Evolutionary conservation across 495 filamentous ascomycete genomes (phyloP).

Genomic region (Penicillium angulare): DNA sequence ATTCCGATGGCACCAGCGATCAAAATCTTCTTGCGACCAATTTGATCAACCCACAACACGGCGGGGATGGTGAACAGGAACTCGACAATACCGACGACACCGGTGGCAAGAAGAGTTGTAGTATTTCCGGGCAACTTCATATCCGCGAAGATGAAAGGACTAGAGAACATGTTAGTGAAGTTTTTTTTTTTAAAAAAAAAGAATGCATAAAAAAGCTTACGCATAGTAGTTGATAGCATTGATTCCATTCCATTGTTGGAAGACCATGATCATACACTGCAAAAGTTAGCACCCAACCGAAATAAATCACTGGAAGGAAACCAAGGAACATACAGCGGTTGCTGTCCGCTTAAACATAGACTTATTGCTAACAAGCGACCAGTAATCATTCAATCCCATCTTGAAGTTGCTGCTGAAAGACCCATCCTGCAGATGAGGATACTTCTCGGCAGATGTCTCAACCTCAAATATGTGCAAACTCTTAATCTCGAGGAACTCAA

Average conservation of each 20-base stretch:
- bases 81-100: constrained; percentile 73
- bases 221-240: constrained; percentile 38
- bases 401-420: constrained; percentile 31
- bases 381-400: constrained; percentile 30
- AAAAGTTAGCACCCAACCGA: constrained; percentile 5
- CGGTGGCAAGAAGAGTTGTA: constrained; percentile 65
- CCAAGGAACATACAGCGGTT: constrained; percentile 27
- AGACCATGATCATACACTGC: constrained; percentile 39
- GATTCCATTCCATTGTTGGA: constrained; percentile 65
- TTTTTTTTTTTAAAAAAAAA: not conserved
- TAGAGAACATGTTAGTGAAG: constrained; percentile 5
- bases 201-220: not conserved
- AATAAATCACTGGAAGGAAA: not conserved
- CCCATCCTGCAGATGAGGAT: constrained; percentile 30
- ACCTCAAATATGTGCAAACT: constrained; percentile 74
- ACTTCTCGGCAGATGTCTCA: constrained; percentile 56
- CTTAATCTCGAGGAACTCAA: constrained; percentile 80
- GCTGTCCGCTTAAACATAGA: constrained; percentile 37
- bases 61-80: constrained; percentile 69
- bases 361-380: constrained; percentile 32
- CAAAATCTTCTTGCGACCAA: constrained; percentile 73
- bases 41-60: constrained; percentile 71
- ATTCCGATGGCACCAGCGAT: constrained; percentile 72
- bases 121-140: constrained; percentile 45
- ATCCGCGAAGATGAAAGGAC: constrained; percentile 37